Evolutionary conservation across 75 land plant genomes (phyloP), one percentile per base, ranked within the genome.

Genomic region (Picea sitchensis): DNA sequence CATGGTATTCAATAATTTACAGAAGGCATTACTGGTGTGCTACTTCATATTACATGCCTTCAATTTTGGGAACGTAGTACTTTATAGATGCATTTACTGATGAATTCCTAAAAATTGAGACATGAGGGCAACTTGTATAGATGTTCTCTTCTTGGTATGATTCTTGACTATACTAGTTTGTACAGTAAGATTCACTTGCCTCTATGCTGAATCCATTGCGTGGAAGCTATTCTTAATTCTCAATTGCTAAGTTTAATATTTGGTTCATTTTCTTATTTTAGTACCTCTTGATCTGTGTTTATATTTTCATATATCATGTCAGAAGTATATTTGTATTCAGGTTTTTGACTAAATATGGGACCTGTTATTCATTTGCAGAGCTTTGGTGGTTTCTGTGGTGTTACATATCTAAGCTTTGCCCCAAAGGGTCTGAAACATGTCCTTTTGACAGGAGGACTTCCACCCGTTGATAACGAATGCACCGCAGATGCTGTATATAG

Each of bases 351-450:
- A 71, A 44, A 17, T 71, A 71, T 8, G 17, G 36, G n/a, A 32
- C 21, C 59, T 31, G 4, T 75, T 73, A 14, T 73, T 75, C n/a
- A 31, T 75, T 64, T 84, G 84, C 82, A 98, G 96, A 95, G 98
- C 76, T 98, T 78, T 84, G 98, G 98, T 85, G 98, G 98, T 5
- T 98, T 95, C 80, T 98, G 98, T 88, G 96, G 91, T 32, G 94
- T 98, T 57, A 95, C 99, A 60, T 98, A 98, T 78, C 79, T 98
- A 86, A 95, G 99, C 86, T 87, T 95, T 81, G 94, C 94, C 59
- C 94, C 96, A 65, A 65, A 89, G 81, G 98, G 99, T 59, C 65
- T 98, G 68, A 87, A 89, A 65, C 85, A 85, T 80, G 98, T 89
- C 62, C 85, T 98, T 61, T 31, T 95, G 65, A 98, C 99, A 44